Evolutionary conservation across 495 filamentous ascomycete species (phyloP).

Genomic region (Talaromyces wortmannii): DNA sequence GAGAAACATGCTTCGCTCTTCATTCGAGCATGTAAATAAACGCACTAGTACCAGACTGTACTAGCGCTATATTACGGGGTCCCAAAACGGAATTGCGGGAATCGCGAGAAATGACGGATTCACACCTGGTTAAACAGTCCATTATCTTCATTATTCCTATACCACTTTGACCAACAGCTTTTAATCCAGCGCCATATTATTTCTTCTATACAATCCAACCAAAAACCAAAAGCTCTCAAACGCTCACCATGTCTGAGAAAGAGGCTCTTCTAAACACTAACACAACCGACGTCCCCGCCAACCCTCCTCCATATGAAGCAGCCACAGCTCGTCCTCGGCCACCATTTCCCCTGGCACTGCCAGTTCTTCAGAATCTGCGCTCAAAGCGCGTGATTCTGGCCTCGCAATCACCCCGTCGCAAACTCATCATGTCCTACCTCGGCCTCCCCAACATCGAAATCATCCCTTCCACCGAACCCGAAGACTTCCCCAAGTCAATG

Average conservation of each 20-base stretch:
- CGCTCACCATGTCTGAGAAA: slow-evolving; percentile 3
- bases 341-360: slow-evolving; percentile 64
- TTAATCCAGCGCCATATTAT: no score
- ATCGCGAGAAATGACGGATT: no score
- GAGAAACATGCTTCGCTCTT: no score
- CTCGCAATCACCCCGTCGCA: slow-evolving; percentile 76
- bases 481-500: slow-evolving; percentile 76
- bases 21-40: no score
- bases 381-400: slow-evolving; percentile 78
- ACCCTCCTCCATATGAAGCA: slow-evolving; percentile 5
- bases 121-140: no score
- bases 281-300: background rate
- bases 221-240: background rate
- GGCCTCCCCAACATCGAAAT: slow-evolving; percentile 75
- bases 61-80: no score
- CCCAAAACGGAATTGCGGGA: no score
- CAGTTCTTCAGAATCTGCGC: slow-evolving; percentile 64
- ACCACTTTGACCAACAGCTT: no score
- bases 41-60: no score
- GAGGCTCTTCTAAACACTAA: background rate
- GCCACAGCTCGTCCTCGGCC: slow-evolving; percentile 29
- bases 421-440: slow-evolving; percentile 66
- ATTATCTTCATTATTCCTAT: no score
- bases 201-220: no score
- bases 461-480: slow-evolving; percentile 69